Base-by-base conservation (phyloP, 306 rosid genomes). In the Lathyrus sativus region DNA sequence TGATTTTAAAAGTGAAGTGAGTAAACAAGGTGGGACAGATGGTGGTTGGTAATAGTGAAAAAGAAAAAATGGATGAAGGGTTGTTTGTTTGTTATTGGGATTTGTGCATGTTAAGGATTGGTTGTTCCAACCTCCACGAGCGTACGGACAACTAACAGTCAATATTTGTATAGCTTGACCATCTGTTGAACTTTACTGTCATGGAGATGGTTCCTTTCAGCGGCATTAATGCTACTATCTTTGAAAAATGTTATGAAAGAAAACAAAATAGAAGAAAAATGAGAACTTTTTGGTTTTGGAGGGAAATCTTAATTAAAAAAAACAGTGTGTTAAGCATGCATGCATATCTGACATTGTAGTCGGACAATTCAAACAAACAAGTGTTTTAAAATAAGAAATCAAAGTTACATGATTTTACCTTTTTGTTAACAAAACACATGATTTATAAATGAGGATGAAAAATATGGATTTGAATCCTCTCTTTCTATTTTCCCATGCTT, bases 141-240 rank as follows among this genome's bases (percentile, higher is more conserved):
- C 41, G 67, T 62, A 22, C 67, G 35, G 18, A 19, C 67, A 62
- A 62, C 67, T 41, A 62, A 41, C 67, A 6, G 51, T 62, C 50
- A 38, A 22, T 12, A 7, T 22, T 53, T 53, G 18, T 13, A 39
- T 41, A 3, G 35, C 14, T 6, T 62, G 67, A 62, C 67, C 35
- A 22, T 24, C 24, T 39, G 67, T 43, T 62, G 3, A 12, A 42
- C 2, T 11, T 62, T 35, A 62, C 17, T 19, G 13, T 9, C n/a
- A 51, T 51, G n/a, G 4, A 51, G 7, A 51, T 51, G 0, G 22
- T 22, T 19, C 18, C 19, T 51, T 51, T 50, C 56, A 7, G 10
- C 4, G 26, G 2, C 24, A 19, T 19, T 19, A 50, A 18, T 22
- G 28, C 11, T 19, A 8, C 6, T 44, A n/a, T n/a, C n/a, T n/a